Percentiles rank a stretch among this genome's conserved stretches.
Conservation (phyloP, 108 stramenopile species). For the Skeletonema potamos region DNA sequence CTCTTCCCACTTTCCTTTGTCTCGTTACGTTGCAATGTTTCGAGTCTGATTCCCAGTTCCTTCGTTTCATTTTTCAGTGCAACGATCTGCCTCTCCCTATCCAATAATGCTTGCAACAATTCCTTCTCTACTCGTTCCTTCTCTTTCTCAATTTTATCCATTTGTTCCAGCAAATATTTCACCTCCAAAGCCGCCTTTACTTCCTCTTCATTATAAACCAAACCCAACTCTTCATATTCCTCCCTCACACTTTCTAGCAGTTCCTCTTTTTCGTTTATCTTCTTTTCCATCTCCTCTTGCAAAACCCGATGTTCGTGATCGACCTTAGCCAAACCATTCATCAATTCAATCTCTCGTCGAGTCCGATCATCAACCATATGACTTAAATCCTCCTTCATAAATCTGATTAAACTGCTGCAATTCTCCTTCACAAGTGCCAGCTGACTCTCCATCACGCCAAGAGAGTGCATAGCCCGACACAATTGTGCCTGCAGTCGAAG, state of each 20-base stretch:
- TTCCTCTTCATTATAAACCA: conserved; percentile 45
- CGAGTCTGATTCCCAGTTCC: conserved; percentile 35
- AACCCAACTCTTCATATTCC: conserved; percentile 50
- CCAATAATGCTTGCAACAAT: conserved; percentile 59
- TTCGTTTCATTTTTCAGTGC: conserved; percentile 44
- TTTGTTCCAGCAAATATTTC: conserved; percentile 50
- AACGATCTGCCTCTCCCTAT: conserved; percentile 54
- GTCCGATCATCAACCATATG: conserved; percentile 62
- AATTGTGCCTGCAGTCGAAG: conserved; percentile 81
- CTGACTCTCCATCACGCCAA: conserved; percentile 82
- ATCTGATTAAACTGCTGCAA: conserved; percentile 43
- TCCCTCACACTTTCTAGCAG: conserved; percentile 41
- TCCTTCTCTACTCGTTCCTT: conserved; percentile 58
- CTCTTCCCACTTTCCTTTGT: background rate
- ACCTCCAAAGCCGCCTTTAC: conserved; percentile 42
- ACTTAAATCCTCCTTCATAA: conserved; percentile 55
- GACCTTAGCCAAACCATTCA: conserved; percentile 67
- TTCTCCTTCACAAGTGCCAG: conserved; percentile 57
- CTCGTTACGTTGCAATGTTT: conserved; percentile 20
- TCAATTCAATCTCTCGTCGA: conserved; percentile 66
- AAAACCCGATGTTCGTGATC: conserved; percentile 58
- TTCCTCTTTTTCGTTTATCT: conserved; percentile 52
- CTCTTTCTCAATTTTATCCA: conserved; percentile 47
- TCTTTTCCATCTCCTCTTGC: conserved; percentile 55
- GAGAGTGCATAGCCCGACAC: conserved; percentile 80